phyloP scores from a whole-genome alignment of 371 early-diverging fungal genomes.

The Batkoa obscura region DNA sequence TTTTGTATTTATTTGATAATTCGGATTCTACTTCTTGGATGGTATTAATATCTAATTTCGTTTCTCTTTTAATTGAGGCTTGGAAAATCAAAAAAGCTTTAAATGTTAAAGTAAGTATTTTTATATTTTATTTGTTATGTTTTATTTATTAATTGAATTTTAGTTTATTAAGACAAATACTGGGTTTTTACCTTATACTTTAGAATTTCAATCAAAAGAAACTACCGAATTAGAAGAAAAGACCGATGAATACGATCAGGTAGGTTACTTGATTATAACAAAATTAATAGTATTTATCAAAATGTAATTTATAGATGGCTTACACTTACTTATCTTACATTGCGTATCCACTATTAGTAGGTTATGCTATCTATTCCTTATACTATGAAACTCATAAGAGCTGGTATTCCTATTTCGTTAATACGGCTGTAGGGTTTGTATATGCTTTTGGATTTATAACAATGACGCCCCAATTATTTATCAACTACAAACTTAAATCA shows the following conservation, averaged over 20 bases:
- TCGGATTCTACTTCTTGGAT: constrained; percentile 65
- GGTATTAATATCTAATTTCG: constrained; percentile 60
- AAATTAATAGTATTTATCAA: constrained; percentile 10
- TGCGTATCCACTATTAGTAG: constrained; percentile 56
- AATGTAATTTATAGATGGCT: constrained; percentile 25
- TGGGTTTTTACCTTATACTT: constrained; percentile 12
- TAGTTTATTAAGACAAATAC: constrained; percentile 11
- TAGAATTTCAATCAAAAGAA: constrained; percentile 16
- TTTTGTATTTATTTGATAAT: constrained; percentile 79
- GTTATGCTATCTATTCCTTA: constrained; percentile 70
- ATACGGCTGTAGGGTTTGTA: constrained; percentile 70
- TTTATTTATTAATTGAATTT: constrained; percentile 6
- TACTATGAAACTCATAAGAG: constrained; percentile 71
- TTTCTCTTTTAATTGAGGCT: constrained; percentile 63
- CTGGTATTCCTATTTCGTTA: constrained; percentile 81
- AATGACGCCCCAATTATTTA: constrained; percentile 84
- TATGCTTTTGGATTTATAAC: constrained; percentile 77
- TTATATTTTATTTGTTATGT: neutral
- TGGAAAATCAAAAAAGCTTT: constrained; percentile 84
- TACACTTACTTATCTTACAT: constrained; percentile 65
- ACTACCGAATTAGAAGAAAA: constrained; percentile 40
- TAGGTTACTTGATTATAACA: constrained; percentile 4
- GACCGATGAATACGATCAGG: constrained; percentile 64
- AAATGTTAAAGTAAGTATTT: constrained; percentile 27
- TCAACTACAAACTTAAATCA: constrained; percentile 82